Base-by-base conservation (phyloP, 768 basidiomycete genomes). In the Termitomyces sp. region DNA sequence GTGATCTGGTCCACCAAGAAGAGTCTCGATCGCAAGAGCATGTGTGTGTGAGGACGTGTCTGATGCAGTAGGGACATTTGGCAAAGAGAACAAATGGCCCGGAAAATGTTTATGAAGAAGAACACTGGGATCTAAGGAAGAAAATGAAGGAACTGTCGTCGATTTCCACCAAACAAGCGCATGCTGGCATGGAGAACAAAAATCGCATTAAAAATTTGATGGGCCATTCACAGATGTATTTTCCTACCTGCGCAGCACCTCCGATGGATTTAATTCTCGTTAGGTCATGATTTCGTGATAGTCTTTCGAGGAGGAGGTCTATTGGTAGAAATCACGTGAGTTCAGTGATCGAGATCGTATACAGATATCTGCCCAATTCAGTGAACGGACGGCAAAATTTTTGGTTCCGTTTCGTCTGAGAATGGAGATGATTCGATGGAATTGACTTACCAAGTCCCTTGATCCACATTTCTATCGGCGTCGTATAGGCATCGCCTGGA, bases 401-500 rank as follows among this genome's bases (percentile, higher is more conserved):
- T 85, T 86, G 86, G 75, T 88, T 85, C 84, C 85, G 85, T 76
- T 69, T 69, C 63, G 65, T 60, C 65, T 63, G 58, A 61, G 59
- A 56, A 67, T 68, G 49, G 22, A 49, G 69, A 65, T 64, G 60
- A 57, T 67, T 57, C 55, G 59, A 63, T 56, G 52, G 16, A 62
- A 65, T 54, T 55, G 38, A 45, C 88, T 74, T 72, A 92, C 92
- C 92, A 54, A 94, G 82, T 16, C 82, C 89, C 71, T 91, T 92
- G 58, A 92, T 86, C 92, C 92, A 94, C 90, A 94, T 92, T 68
- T 94, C 92, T 50, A 94, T 83, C 1, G 92, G 92, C 7, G 92
- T 92, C 42, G 90, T 93, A 70, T 90, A 92, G 24, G 90, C 91
- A 73, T 94, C 91, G 35, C 90, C 91, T 4, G 90, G 89, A 0